A percentile compares a stretch with the other conserved stretches of the same genome.
These are phyloP conservation scores for Adansonia gregorii DNA, from an alignment of 441 rosid species.

Conservation along the genomic window DNA sequence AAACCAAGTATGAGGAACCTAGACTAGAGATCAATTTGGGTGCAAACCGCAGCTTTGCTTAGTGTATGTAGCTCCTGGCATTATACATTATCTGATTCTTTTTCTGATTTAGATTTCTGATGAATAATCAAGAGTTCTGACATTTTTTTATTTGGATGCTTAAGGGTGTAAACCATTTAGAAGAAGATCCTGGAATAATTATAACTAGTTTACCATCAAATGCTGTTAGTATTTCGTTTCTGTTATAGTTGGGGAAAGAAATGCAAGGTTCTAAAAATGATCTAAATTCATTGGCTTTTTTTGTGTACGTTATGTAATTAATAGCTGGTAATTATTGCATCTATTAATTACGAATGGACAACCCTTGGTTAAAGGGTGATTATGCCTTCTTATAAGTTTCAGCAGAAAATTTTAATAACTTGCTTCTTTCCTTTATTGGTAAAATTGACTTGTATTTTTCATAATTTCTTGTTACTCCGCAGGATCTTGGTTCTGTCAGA, in stretches of 20 bases:
- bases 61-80: slow-evolving; percentile 36
- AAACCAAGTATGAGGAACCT: slow-evolving; percentile 34
- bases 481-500: slow-evolving; percentile 26
- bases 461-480: background rate
- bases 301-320: too few relatives aligned
- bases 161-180: background rate
- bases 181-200: background rate
- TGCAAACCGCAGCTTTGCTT: slow-evolving; percentile 54
- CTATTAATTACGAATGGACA: background rate
- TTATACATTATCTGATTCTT: background rate
- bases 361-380: background rate
- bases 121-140: background rate
- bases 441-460: slow-evolving; percentile 17
- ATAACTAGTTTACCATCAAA: background rate
- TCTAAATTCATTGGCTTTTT: background rate
- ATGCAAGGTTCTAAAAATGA: background rate
- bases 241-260: background rate
- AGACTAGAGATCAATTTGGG: slow-evolving; percentile 53
- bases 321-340: background rate
- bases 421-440: background rate
- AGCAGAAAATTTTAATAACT: background rate
- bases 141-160: background rate
- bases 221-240: background rate
- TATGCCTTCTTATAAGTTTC: background rate
- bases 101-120: background rate